These are phyloP conservation scores for Trematosphaeria pertusa DNA, from an alignment of 2,329 filamentous ascomycete species.

Conservation along the genomic window DNA sequence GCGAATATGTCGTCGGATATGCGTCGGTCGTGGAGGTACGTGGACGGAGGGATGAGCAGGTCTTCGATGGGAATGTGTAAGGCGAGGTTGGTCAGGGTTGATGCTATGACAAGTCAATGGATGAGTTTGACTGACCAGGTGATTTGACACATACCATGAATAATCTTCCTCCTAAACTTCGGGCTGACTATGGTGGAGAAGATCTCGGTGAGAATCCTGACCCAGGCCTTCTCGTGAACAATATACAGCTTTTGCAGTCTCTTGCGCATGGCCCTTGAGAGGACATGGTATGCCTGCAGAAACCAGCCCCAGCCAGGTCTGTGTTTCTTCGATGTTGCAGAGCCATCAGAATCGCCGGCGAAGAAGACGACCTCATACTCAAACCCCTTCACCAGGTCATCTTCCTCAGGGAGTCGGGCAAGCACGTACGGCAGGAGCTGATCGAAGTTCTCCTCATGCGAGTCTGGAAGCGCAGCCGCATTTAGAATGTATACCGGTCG, in stretches of 20 bases:
- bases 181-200: slow-evolving; percentile 64
- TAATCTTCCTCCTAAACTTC: slow-evolving; percentile 64
- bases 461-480: slow-evolving; percentile 63
- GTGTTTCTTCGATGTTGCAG: slow-evolving; percentile 55
- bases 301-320: slow-evolving; percentile 64
- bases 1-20: slow-evolving; percentile 56
- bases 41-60: slow-evolving; percentile 61
- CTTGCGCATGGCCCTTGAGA: slow-evolving; percentile 62
- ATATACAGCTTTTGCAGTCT: slow-evolving; percentile 63
- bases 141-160: slow-evolving; percentile 53
- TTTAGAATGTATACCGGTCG: slow-evolving; percentile 63
- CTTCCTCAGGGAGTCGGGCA: slow-evolving; percentile 61
- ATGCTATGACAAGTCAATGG: slow-evolving; percentile 48
- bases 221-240: slow-evolving; percentile 65
- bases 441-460: slow-evolving; percentile 62
- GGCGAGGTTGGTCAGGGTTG: slow-evolving; percentile 57
- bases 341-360: slow-evolving; percentile 59
- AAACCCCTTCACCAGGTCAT: slow-evolving; percentile 60
- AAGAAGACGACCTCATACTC: slow-evolving; percentile 66
- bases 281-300: slow-evolving; percentile 63
- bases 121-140: not conserved
- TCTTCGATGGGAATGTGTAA: slow-evolving; percentile 60
- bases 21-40: slow-evolving; percentile 62
- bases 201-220: slow-evolving; percentile 62
- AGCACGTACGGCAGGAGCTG: slow-evolving; percentile 62